Percentiles rank a stretch among this genome's conserved stretches.
Evolutionary conservation across 352 stramenopile genomes (phyloP).

Genomic region (Thraustotheca clavata): DNA sequence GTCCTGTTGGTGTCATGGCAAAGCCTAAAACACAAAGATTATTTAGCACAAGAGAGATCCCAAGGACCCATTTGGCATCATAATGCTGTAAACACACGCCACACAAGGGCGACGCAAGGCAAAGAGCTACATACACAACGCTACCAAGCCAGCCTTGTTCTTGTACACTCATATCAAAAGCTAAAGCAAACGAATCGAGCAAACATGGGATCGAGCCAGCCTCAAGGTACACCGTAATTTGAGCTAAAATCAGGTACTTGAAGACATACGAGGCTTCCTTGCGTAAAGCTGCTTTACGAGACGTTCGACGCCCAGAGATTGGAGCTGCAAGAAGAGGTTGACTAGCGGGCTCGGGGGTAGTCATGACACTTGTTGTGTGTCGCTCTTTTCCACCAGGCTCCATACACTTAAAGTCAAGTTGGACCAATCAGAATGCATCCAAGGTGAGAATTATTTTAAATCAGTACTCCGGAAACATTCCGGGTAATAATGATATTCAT

Average conservation of each 20-base stretch:
- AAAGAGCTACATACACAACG: conserved; percentile 72
- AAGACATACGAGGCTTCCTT: conserved; percentile 71
- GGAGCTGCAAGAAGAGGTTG: background rate
- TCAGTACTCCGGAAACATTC: too few relatives aligned
- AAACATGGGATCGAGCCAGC: conserved; percentile 72
- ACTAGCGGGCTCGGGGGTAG: background rate
- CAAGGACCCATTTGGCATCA: conserved; percentile 53
- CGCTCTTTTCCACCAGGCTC: too few relatives aligned
- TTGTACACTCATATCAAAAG: conserved; percentile 55
- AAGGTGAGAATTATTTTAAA: too few relatives aligned
- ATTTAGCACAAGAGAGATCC: conserved; percentile 62
- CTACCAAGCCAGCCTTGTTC: conserved; percentile 67
- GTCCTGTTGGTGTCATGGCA: conserved; percentile 61
- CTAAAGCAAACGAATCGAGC: conserved; percentile 66
- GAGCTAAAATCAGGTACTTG: conserved; percentile 80
- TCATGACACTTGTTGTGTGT: background rate
- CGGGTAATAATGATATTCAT: too few relatives aligned
- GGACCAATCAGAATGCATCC: too few relatives aligned
- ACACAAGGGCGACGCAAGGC: conserved; percentile 64
- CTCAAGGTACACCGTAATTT: conserved; percentile 77
- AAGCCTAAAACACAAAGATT: conserved; percentile 67
- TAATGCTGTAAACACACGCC: conserved; percentile 64
- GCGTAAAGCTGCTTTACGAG: conserved; percentile 23
- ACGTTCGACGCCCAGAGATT: background rate
- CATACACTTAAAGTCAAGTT: too few relatives aligned